Conservation (phyloP, 768 basidiomycete species). For the Wakefieldia striispora region DNA sequence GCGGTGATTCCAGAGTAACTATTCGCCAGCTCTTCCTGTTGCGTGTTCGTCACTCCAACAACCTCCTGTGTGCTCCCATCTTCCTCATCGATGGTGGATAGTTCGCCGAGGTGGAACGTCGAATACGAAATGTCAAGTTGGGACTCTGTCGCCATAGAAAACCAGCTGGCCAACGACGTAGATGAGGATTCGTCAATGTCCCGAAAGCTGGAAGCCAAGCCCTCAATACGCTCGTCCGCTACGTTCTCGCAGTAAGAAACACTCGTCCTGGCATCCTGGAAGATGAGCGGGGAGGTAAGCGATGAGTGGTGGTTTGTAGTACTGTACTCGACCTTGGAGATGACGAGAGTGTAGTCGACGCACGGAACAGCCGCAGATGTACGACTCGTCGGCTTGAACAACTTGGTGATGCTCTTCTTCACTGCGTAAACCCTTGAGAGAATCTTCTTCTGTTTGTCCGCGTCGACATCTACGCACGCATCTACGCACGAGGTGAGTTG, state of each 20-base stretch:
- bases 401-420: slow-evolving; percentile 12
- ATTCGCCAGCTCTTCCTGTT: background rate
- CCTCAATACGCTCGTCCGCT: background rate
- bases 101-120: background rate
- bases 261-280: background rate
- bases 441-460: slow-evolving; percentile 6
- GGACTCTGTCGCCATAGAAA: background rate
- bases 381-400: slow-evolving; percentile 13
- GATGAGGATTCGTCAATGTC: background rate
- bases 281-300: background rate
- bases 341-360: background rate
- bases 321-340: background rate
- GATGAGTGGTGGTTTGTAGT: background rate
- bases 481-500: background rate
- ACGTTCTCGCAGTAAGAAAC: background rate
- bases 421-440: slow-evolving; percentile 10
- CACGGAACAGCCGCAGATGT: background rate
- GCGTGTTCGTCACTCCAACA: background rate
- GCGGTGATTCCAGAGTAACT: background rate
- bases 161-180: background rate
- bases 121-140: background rate
- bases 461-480: background rate
- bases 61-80: background rate
- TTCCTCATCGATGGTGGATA: slow-evolving; percentile 8
- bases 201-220: background rate